Base-by-base conservation (phyloP, 2,329 filamentous ascomycete genomes). In the Exophiala phaeomuriformis region DNA sequence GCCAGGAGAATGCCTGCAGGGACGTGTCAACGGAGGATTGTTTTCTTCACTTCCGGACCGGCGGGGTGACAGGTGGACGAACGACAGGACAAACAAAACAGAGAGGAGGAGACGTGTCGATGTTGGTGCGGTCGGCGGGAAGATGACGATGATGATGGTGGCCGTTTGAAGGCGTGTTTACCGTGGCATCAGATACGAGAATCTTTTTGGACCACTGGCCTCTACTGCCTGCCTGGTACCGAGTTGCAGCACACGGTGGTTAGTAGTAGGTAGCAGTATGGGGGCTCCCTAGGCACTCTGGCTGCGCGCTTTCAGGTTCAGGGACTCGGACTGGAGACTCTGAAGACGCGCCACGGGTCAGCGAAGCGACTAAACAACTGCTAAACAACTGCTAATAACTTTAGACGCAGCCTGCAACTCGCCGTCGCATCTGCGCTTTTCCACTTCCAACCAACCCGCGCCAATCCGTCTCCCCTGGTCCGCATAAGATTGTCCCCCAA, bases 11-110 rank as follows among this genome's bases (percentile, higher is more conserved):
- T 43, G 31, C 43, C 52, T 52, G 37, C 43, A 44, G 4, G 45
- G 49, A 60, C 58, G 56, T 60, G 58, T 56, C 56, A 58, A 59
- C 7, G 19, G 28, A 47, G 32, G 37, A 19, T 27, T 30, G 42
- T 47, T 39, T 12, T 42, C 29, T 45, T 53, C 32, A 37, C 45
- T 31, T 41, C 35, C n/a, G 31, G 32, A 31, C 12, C 10, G 30
- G 19, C 37, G 19, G 32, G 37, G 33, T 40, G 48, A 51, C 35
- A 46, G 50, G 39, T 39, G 40, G 12, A 31, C 19, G 29, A 55
- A 49, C 39, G 33, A 45, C 47, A 41, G 32, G 49, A 49, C 40
- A 52, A 49, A 43, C 30, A 28, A 29, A 51, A 46, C 19, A 40
- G 56, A 56, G 27, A 35, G 9, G 32, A n/a, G 31, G 32, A 12